Evolutionary conservation across 805 yeast species (phyloP).

Genomic region (Saccharomyces kudriavzevii): DNA sequence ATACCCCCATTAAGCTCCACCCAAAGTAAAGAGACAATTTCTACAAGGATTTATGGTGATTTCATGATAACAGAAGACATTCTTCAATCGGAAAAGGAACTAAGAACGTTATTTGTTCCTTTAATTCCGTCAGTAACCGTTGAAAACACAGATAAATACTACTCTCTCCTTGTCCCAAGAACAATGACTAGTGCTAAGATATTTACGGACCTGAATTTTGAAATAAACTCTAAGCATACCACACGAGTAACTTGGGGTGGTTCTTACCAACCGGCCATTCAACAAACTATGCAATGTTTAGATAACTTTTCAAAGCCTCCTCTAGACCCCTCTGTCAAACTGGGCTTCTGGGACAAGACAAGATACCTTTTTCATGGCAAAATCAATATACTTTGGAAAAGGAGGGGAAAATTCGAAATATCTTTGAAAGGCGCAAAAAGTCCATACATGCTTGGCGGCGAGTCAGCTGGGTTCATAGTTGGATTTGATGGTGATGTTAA

Average conservation of each 20-base stretch:
- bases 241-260: constrained; percentile 78
- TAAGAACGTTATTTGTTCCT: constrained; percentile 57
- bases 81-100: constrained; percentile 40
- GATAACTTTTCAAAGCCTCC: constrained; percentile 88
- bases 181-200: constrained; percentile 71
- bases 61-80: constrained; percentile 62
- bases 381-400: constrained; percentile 42
- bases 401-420: constrained; percentile 46
- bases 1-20: constrained; percentile 46
- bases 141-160: constrained; percentile 36
- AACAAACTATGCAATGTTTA: constrained; percentile 66
- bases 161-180: constrained; percentile 58
- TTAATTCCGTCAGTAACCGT: constrained; percentile 41
- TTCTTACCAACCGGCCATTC: constrained; percentile 75
- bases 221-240: constrained; percentile 46
- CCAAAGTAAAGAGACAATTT: constrained; percentile 22
- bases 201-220: constrained; percentile 51
- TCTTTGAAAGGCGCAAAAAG: constrained; percentile 67
- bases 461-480: constrained; percentile 68
- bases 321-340: constrained; percentile 70
- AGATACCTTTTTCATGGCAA: constrained; percentile 71
- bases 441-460: constrained; percentile 65
- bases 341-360: constrained; percentile 92
- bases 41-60: constrained; percentile 48
- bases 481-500: constrained; percentile 57